phyloP scores from a whole-genome alignment of 2,329 filamentous ascomycete species.

The Fusarium mangiferae region DNA sequence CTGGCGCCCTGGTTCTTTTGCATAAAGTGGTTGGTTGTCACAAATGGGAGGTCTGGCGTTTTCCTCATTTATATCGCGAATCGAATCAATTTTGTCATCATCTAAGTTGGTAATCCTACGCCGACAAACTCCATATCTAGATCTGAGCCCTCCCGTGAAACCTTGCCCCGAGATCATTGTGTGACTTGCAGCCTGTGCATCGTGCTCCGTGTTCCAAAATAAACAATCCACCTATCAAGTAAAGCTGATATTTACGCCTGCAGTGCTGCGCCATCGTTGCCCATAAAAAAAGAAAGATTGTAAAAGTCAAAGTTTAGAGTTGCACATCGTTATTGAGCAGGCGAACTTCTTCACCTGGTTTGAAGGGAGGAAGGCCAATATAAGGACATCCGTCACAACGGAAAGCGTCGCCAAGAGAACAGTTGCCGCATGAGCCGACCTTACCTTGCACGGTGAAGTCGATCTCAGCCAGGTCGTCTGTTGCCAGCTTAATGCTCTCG shows the following conservation, averaged over 20 bases:
- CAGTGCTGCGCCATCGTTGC: constrained; percentile 33
- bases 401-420: constrained; percentile 91
- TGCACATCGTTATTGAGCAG: constrained; percentile 88
- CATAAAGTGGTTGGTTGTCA: constrained; percentile 28
- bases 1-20: constrained; percentile 30
- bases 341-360: constrained; percentile 93
- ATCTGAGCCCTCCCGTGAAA: constrained; percentile 42
- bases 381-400: constrained; percentile 80
- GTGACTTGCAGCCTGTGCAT: constrained; percentile 27
- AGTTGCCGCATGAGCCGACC: constrained; percentile 93
- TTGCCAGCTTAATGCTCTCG: constrained; percentile 74
- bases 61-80: constrained; percentile 16
- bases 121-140: constrained; percentile 40
- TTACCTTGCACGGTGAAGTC: constrained; percentile 99
- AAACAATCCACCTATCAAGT: constrained; percentile 33
- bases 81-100: constrained; percentile 34
- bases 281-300: constrained; percentile 15
- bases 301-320: constrained; percentile 61
- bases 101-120: constrained; percentile 39
- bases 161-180: constrained; percentile 28
- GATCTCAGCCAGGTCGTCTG: constrained; percentile 83
- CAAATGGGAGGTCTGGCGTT: constrained; percentile 35
- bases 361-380: constrained; percentile 93
- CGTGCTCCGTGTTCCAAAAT: constrained; percentile 27
- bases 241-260: constrained; percentile 40